These are phyloP conservation scores for Aquilaria malaccensis DNA, from an alignment of 345 rosid genomes.

Conservation along the genomic window DNA sequence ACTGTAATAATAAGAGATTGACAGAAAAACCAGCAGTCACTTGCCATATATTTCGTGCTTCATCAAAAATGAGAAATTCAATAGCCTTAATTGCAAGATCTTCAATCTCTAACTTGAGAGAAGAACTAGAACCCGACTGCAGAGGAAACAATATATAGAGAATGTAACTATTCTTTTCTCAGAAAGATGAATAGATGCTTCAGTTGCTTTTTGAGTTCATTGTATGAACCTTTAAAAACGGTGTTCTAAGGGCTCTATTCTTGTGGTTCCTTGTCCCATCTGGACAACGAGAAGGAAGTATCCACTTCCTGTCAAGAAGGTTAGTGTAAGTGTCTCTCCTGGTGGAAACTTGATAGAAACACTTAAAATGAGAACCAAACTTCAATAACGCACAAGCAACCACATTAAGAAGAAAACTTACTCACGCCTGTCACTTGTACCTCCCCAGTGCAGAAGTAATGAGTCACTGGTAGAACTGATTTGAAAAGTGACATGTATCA, in stretches of 20 bases:
- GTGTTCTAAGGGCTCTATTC: conserved; percentile 91
- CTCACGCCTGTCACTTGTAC: conserved; percentile 54
- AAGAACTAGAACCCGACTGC: conserved; percentile 62
- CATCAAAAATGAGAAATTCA: conserved; percentile 89
- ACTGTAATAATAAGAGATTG: conserved; percentile 3
- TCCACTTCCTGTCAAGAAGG: conserved; percentile 62
- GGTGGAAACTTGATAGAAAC: conserved; percentile 4
- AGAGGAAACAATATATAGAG: conserved; percentile 7
- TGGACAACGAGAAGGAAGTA: conserved; percentile 70
- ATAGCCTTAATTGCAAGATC: conserved; percentile 71
- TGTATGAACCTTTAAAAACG: conserved; percentile 64
- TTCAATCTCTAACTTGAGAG: conserved; percentile 68
- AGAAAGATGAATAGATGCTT: not conserved
- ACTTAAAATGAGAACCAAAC: conserved; percentile 3
- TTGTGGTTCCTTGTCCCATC: conserved; percentile 78
- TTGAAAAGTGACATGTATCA: conserved; percentile 48
- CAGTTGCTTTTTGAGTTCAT: not conserved
- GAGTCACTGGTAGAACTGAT: conserved; percentile 52
- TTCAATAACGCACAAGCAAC: not conserved
- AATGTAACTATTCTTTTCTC: conserved; percentile 15
- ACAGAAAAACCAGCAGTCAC: conserved; percentile 19
- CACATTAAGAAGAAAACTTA: conserved; percentile 30
- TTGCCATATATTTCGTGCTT: conserved; percentile 80
- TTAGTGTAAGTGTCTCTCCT: not conserved
- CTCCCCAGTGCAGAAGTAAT: conserved; percentile 94